Evolutionary conservation across 805 yeast species (phyloP).

Genomic region (Lipomyces chichibuensis): DNA sequence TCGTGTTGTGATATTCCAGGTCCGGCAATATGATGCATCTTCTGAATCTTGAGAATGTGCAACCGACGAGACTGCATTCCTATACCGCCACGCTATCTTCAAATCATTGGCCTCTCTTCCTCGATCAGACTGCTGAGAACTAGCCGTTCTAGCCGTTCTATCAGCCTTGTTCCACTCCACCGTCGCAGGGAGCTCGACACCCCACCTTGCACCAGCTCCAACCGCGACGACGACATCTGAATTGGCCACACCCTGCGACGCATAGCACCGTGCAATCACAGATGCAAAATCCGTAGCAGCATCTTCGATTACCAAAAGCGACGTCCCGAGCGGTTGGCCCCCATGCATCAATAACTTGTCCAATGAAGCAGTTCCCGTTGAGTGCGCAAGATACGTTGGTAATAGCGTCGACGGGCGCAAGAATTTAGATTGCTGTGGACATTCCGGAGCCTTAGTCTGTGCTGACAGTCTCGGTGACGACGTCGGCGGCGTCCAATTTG

Average conservation of each 20-base stretch:
- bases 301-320: constrained; percentile 74
- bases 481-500: not conserved
- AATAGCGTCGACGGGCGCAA: constrained; percentile 57
- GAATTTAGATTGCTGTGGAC: constrained; percentile 9
- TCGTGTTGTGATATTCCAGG: constrained; percentile 23
- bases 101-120: constrained; percentile 6
- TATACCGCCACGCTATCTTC: constrained; percentile 34
- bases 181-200: constrained; percentile 71
- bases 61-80: not conserved
- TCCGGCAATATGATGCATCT: constrained; percentile 14
- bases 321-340: constrained; percentile 80
- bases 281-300: constrained; percentile 88
- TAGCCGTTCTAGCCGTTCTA: too few relatives aligned
- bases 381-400: constrained; percentile 72
- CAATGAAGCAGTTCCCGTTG: constrained; percentile 78
- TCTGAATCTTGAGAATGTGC: not conserved
- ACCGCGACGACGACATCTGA: constrained; percentile 67
- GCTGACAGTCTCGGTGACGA: constrained; percentile 1
- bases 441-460: not conserved
- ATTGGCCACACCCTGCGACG: constrained; percentile 76
- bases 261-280: constrained; percentile 66
- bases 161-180: constrained; percentile 48
- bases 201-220: constrained; percentile 63
- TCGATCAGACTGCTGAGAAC: not conserved
- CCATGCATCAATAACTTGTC: constrained; percentile 77